Evolutionary conservation across 2,329 filamentous ascomycete species (phyloP).

Genomic region (Sporothrix pallida): DNA sequence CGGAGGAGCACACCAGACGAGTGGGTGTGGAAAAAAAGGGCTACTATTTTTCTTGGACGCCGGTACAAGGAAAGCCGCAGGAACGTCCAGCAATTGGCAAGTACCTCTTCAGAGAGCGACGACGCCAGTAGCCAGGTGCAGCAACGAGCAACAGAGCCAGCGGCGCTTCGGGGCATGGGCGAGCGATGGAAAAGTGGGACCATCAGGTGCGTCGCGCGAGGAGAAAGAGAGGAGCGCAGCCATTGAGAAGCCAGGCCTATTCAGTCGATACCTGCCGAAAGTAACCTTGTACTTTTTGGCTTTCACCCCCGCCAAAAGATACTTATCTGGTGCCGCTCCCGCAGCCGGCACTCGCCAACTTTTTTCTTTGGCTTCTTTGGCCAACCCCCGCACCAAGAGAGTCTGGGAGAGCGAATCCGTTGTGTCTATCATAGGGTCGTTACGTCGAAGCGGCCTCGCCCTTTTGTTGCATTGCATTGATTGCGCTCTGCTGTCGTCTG

Average conservation of each 20-base stretch:
- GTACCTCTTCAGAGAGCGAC: not conserved
- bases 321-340: not conserved
- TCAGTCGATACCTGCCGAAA: conserved; percentile 22
- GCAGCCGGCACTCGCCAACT: conserved; percentile 29
- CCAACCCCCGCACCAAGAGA: conserved; percentile 10
- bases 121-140: not conserved
- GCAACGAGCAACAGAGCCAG: conserved; percentile 14
- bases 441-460: conserved; percentile 14
- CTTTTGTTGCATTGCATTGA: conserved; percentile 22
- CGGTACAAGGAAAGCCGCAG: conserved; percentile 7
- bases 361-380: conserved; percentile 9
- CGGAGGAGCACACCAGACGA: conserved; percentile 23
- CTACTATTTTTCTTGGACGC: conserved; percentile 28
- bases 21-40: conserved; percentile 21
- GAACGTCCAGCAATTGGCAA: conserved; percentile 19
- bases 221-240: conserved; percentile 2
- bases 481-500: not conserved
- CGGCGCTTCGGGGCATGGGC: conserved; percentile 36
- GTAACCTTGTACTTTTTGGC: conserved; percentile 20
- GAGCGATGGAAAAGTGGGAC: conserved; percentile 33
- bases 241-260: not conserved
- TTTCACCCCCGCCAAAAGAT: not conserved
- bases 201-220: conserved; percentile 26
- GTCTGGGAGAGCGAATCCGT: conserved; percentile 14
- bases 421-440: not conserved